Conservation (phyloP, 2,329 filamentous ascomycete species). For the Boeremia lycopersici region DNA sequence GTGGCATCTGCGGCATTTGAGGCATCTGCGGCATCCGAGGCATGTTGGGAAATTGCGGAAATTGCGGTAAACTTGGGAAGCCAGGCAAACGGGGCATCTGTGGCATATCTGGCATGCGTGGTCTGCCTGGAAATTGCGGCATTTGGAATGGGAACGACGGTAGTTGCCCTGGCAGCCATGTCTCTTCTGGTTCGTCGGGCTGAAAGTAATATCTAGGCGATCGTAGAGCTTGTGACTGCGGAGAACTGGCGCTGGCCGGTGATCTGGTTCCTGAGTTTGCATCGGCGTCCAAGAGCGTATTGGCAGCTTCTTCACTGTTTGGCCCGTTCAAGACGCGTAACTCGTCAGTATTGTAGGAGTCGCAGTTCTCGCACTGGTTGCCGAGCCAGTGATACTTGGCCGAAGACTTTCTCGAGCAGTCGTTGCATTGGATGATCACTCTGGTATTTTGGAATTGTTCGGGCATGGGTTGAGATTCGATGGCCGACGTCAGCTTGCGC, state of each 20-base stretch:
- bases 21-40: conserved; percentile 24
- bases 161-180: conserved; percentile 46
- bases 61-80: conserved; percentile 38
- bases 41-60: conserved; percentile 41
- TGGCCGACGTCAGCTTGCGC: conserved; percentile 85
- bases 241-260: conserved; percentile 41
- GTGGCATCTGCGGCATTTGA: conserved; percentile 36
- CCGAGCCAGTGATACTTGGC: conserved; percentile 95
- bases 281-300: conserved; percentile 40
- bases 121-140: conserved; percentile 42
- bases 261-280: conserved; percentile 34
- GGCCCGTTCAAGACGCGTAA: conserved; percentile 51
- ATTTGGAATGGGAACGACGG: conserved; percentile 47
- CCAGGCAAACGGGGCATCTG: conserved; percentile 41
- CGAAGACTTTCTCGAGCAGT: conserved; percentile 86
- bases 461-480: conserved; percentile 91
- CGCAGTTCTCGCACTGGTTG: conserved; percentile 75
- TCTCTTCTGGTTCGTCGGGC: conserved; percentile 45
- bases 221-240: conserved; percentile 37
- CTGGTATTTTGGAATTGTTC: conserved; percentile 77
- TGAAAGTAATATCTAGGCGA: conserved; percentile 47
- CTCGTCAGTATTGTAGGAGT: conserved; percentile 60
- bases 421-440: conserved; percentile 89
- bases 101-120: conserved; percentile 35
- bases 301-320: conserved; percentile 44